phyloP scores from a whole-genome alignment of 2,329 filamentous ascomycete genomes.

The Penicillium sp. region DNA sequence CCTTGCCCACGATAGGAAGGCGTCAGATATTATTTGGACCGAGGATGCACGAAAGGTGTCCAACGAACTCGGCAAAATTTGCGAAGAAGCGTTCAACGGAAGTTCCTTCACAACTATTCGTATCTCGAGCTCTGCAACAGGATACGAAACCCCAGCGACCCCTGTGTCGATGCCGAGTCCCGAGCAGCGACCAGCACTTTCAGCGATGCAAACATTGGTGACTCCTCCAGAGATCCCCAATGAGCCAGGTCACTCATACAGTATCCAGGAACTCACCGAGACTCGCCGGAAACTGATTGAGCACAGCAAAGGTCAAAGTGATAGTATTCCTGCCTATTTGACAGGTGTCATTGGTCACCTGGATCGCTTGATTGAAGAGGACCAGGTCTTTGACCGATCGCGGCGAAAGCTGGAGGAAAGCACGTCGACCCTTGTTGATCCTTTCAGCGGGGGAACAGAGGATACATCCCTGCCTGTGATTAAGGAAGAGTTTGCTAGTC shows the following conservation, averaged over 20 bases:
- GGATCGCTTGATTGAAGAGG: constrained; percentile 57
- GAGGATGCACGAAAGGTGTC: constrained; percentile 85
- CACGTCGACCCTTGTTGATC: constrained; percentile 17
- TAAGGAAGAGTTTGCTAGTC: constrained; percentile 48
- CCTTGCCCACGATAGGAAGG: constrained; percentile 44
- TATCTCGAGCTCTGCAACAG: constrained; percentile 45
- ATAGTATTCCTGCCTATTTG: constrained; percentile 53
- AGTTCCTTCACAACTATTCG: constrained; percentile 56
- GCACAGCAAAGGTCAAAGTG: constrained; percentile 48
- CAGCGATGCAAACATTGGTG: constrained; percentile 39
- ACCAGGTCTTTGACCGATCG: constrained; percentile 19
- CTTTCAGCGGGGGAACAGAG: constrained; percentile 14
- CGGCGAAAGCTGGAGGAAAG: constrained; percentile 7
- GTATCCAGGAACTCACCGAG: constrained; percentile 59
- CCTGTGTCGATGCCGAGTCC: constrained; percentile 43
- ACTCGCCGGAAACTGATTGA: constrained; percentile 60
- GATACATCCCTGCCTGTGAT: constrained; percentile 52
- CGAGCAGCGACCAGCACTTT: constrained; percentile 22
- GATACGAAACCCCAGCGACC: constrained; percentile 56
- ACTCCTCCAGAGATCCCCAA: constrained; percentile 38
- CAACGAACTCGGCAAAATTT: constrained; percentile 81
- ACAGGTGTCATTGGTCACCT: constrained; percentile 63
- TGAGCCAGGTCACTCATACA: constrained; percentile 54
- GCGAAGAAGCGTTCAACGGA: constrained; percentile 88
- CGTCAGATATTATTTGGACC: constrained; percentile 59